These are phyloP conservation scores for Tolypocladium paradoxum DNA, from an alignment of 2,329 filamentous ascomycete species.

Conservation along the genomic window DNA sequence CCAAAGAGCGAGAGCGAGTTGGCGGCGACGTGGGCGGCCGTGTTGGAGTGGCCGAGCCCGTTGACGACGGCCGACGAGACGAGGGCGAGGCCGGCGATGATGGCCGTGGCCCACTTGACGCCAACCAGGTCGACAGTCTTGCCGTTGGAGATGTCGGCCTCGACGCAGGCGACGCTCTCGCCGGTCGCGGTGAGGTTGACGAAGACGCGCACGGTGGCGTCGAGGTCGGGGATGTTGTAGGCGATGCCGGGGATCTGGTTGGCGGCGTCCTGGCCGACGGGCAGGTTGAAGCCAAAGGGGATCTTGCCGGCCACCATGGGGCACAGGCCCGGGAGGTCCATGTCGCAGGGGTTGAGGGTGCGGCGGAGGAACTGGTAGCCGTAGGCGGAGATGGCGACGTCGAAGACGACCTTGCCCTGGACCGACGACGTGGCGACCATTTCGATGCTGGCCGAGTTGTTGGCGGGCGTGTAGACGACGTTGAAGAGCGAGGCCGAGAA, in stretches of 20 bases:
- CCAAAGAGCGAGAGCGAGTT: slow-evolving; percentile 90
- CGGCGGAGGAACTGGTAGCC: slow-evolving; percentile 62
- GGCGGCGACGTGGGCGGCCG: slow-evolving; percentile 85
- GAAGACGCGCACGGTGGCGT: slow-evolving; percentile 71
- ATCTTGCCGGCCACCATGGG: slow-evolving; percentile 84
- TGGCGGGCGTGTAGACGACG: slow-evolving; percentile 66
- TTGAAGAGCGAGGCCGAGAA: slow-evolving; percentile 87
- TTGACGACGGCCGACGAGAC: slow-evolving; percentile 81
- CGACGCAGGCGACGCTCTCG: slow-evolving; percentile 68
- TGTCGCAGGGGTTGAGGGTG: slow-evolving; percentile 65
- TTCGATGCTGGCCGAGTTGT: slow-evolving; percentile 61
- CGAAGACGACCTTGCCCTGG: slow-evolving; percentile 69
- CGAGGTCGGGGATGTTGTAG: slow-evolving; percentile 82
- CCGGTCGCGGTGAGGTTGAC: slow-evolving; percentile 59
- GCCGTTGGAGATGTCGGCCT: slow-evolving; percentile 79
- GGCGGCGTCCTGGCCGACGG: slow-evolving; percentile 45
- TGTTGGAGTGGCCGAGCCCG: slow-evolving; percentile 84
- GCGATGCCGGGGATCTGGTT: slow-evolving; percentile 68
- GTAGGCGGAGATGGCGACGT: slow-evolving; percentile 69
- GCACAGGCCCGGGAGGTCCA: slow-evolving; percentile 64
- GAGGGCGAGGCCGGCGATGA: slow-evolving; percentile 76
- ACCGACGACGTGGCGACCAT: slow-evolving; percentile 76
- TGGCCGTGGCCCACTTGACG: slow-evolving; percentile 81
- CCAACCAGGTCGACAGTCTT: slow-evolving; percentile 84
- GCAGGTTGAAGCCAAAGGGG: slow-evolving; percentile 59